These are phyloP conservation scores for Moniliophthora roreri DNA, from an alignment of 1,284 basidiomycete genomes.

Conservation along the genomic window DNA sequence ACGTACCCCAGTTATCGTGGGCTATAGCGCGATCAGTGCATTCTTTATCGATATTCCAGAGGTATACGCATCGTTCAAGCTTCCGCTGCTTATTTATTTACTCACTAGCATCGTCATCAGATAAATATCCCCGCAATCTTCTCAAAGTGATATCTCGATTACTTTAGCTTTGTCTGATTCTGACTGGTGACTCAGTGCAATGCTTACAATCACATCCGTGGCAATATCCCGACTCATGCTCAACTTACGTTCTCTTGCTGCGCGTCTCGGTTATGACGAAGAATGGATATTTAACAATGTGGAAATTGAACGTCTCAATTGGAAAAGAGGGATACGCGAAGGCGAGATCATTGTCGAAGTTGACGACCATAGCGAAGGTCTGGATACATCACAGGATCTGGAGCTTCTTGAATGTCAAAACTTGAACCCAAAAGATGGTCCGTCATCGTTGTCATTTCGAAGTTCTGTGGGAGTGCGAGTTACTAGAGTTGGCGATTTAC, in stretches of 20 bases:
- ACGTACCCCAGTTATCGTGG: neutral
- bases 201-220: neutral
- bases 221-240: conserved; percentile 3
- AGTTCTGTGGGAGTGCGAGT: neutral
- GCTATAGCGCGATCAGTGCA: neutral
- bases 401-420: neutral
- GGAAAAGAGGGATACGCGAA: conserved; percentile 2
- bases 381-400: neutral
- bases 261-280: neutral
- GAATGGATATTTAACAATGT: conserved; percentile 3
- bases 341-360: conserved; percentile 1
- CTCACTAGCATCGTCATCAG: neutral
- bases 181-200: neutral
- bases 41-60: neutral
- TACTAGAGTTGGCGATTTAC: conserved; percentile 1
- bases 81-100: neutral
- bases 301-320: conserved; percentile 1
- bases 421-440: neutral
- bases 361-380: neutral
- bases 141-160: neutral
- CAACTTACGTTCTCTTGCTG: neutral
- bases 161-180: neutral
- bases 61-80: neutral
- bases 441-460: neutral
- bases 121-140: neutral